Conservation (phyloP, 495 filamentous ascomycete genomes). For the Tetracladium marchalianum region DNA sequence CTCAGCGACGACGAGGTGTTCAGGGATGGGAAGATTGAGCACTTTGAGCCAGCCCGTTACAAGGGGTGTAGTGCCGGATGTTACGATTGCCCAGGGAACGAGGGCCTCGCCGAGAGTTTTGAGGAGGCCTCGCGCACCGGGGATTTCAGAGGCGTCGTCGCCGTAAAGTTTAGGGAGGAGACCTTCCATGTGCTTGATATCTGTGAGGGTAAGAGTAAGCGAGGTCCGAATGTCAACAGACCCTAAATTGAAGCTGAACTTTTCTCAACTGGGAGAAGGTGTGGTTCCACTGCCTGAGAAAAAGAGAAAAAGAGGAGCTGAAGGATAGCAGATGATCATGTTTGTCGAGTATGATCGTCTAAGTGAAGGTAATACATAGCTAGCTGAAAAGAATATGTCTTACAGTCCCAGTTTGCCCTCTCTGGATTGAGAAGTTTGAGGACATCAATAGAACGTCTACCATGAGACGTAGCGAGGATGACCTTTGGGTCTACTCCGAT, state of each 20-base stretch:
- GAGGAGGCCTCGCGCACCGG: constrained; percentile 30
- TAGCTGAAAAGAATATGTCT: constrained; percentile 24
- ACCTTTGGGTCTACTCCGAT: constrained; percentile 70
- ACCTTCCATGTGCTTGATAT: constrained; percentile 69
- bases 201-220: constrained; percentile 28
- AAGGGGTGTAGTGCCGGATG: constrained; percentile 73
- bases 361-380: neutral
- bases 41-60: constrained; percentile 80
- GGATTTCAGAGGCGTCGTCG: constrained; percentile 61
- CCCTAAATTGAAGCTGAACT: neutral
- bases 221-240: neutral
- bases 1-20: constrained; percentile 73
- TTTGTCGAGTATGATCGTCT: neutral
- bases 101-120: constrained; percentile 28
- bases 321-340: neutral
- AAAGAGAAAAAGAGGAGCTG: neutral
- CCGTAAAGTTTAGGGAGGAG: constrained; percentile 68
- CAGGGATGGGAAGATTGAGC: constrained; percentile 61
- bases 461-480: constrained; percentile 84
- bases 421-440: constrained; percentile 62
- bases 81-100: constrained; percentile 85
- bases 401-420: constrained; percentile 88
- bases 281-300: too few relatives aligned
- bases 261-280: neutral
- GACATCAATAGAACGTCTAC: constrained; percentile 74